Evolutionary conservation across 352 stramenopile species (phyloP).

Genomic region (Peronosclerospora sorghi): DNA sequence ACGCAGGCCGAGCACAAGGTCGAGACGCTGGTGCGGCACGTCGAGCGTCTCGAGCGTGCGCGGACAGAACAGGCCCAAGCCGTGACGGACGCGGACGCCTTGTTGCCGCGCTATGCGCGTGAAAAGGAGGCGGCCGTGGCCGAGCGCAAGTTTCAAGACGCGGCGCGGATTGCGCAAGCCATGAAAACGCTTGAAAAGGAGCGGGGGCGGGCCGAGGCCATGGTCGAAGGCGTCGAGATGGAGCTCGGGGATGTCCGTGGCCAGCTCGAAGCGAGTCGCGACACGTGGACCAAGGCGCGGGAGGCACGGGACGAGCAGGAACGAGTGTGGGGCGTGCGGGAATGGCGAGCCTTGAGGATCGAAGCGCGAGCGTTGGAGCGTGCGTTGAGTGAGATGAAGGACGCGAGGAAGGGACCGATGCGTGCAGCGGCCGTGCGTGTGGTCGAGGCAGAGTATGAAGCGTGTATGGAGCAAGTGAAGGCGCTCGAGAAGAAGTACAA

Average conservation of each 20-base stretch:
- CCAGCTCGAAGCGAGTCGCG: conserved; percentile 50
- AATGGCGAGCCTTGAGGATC: too few relatives aligned
- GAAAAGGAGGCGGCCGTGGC: conserved; percentile 71
- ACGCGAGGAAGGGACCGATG: conserved; percentile 56
- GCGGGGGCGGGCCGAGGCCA: conserved; percentile 62
- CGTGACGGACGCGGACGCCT: conserved; percentile 70
- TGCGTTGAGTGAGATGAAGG: conserved; percentile 55
- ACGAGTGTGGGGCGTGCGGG: too few relatives aligned
- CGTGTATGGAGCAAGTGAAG: conserved; percentile 47
- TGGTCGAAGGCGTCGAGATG: conserved; percentile 76
- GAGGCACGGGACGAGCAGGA: too few relatives aligned
- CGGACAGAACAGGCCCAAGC: too few relatives aligned
- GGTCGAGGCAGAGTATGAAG: conserved; percentile 69
- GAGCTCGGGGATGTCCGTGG: conserved; percentile 71
- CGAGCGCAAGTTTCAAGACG: conserved; percentile 83
- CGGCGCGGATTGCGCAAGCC: conserved; percentile 73
- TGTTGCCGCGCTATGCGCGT: conserved; percentile 66
- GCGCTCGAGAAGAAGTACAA: conserved; percentile 65
- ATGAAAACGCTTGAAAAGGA: conserved; percentile 84
- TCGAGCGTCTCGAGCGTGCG: conserved; percentile 62
- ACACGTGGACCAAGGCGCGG: too few relatives aligned
- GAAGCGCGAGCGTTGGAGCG: conserved; percentile 49
- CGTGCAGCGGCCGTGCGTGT: conserved; percentile 52
- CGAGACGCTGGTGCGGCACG: conserved; percentile 58
- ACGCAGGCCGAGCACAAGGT: conserved; percentile 68